These are phyloP conservation scores for Casuarina glauca DNA, from an alignment of 306 rosid genomes.

Conservation along the genomic window DNA sequence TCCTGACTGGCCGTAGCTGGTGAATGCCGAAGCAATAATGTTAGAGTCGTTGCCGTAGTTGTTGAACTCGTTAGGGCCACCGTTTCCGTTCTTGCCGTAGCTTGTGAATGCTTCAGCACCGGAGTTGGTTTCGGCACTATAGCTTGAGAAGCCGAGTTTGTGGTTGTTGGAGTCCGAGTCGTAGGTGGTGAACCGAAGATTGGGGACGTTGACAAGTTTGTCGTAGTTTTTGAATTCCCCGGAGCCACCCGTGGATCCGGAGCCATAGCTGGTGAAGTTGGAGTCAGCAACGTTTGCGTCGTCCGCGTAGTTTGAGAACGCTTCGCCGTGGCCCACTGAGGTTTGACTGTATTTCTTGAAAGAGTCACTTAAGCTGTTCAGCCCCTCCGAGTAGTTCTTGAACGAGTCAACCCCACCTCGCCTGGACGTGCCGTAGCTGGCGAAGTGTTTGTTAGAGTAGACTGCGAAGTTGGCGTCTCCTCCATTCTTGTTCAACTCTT, in stretches of 20 bases:
- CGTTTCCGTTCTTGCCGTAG: slow-evolving; percentile 65
- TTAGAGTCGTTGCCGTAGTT: slow-evolving; percentile 61
- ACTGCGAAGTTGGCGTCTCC: slow-evolving; percentile 49
- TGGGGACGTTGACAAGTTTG: slow-evolving; percentile 68
- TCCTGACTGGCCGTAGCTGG: slow-evolving; percentile 64
- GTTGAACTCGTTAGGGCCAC: slow-evolving; percentile 53
- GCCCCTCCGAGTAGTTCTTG: slow-evolving; percentile 72
- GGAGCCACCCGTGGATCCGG: slow-evolving; percentile 43
- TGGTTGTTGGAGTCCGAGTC: slow-evolving; percentile 56
- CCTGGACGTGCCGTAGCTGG: slow-evolving; percentile 55
- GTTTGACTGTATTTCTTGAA: slow-evolving; percentile 56
- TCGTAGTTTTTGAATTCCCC: slow-evolving; percentile 65
- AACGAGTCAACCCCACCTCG: slow-evolving; percentile 60
- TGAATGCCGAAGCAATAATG: slow-evolving; percentile 60
- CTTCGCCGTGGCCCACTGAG: slow-evolving; percentile 47
- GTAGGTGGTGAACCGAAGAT: slow-evolving; percentile 67
- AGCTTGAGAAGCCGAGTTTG: slow-evolving; percentile 61
- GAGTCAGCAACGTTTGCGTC: slow-evolving; percentile 67
- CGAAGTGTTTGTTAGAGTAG: slow-evolving; percentile 60
- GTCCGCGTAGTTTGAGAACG: slow-evolving; percentile 63
- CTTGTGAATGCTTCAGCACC: slow-evolving; percentile 59
- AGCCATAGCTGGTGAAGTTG: slow-evolving; percentile 59
- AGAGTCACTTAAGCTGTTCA: slow-evolving; percentile 64
- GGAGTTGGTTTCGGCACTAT: slow-evolving; percentile 75
- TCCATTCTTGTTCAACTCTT: neutral